Percentiles rank a stretch among this genome's conserved stretches.
Evolutionary conservation across 2,329 filamentous ascomycete species (phyloP).

Genomic region (Fusarium goolgardi): DNA sequence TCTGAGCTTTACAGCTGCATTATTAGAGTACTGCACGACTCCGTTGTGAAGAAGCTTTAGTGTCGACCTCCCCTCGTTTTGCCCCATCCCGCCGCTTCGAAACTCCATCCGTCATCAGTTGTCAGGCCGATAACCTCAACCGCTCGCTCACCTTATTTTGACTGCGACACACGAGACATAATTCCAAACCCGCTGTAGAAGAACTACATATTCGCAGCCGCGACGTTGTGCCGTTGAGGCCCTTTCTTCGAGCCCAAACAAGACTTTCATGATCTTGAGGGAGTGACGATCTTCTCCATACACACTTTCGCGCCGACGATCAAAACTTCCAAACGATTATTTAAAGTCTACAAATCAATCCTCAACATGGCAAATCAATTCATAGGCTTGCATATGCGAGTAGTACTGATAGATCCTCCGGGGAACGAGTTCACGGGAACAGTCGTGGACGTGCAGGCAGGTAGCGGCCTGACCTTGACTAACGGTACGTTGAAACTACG

Average conservation of each 20-base stretch:
- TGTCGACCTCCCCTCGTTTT: slow-evolving; percentile 36
- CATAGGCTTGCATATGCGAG: slow-evolving; percentile 79
- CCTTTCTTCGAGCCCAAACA: slow-evolving; percentile 9
- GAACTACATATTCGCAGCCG: background rate
- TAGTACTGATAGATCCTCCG: slow-evolving; percentile 75
- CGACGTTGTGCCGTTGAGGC: slow-evolving; percentile 12
- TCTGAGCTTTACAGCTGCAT: slow-evolving; percentile 5
- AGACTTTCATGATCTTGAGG: slow-evolving; percentile 42
- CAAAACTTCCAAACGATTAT: slow-evolving; percentile 1
- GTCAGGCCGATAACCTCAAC: slow-evolving; percentile 21
- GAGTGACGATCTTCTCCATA: slow-evolving; percentile 27
- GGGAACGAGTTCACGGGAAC: slow-evolving; percentile 75
- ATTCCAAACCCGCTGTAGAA: background rate
- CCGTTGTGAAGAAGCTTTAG: slow-evolving; percentile 11
- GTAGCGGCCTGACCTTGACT: slow-evolving; percentile 74
- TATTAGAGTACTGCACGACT: slow-evolving; percentile 13
- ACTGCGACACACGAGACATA: background rate
- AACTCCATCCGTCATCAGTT: slow-evolving; percentile 29
- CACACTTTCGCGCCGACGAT: slow-evolving; percentile 25
- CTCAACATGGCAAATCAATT: slow-evolving; percentile 69
- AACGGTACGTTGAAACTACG: slow-evolving; percentile 67
- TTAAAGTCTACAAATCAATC: background rate
- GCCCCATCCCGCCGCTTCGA: slow-evolving; percentile 25
- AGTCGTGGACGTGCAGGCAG: slow-evolving; percentile 74
- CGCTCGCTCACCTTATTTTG: slow-evolving; percentile 8